Evolutionary conservation across 2,329 filamentous ascomycete species (phyloP).

Genomic region (Penicillium verrucosum): DNA sequence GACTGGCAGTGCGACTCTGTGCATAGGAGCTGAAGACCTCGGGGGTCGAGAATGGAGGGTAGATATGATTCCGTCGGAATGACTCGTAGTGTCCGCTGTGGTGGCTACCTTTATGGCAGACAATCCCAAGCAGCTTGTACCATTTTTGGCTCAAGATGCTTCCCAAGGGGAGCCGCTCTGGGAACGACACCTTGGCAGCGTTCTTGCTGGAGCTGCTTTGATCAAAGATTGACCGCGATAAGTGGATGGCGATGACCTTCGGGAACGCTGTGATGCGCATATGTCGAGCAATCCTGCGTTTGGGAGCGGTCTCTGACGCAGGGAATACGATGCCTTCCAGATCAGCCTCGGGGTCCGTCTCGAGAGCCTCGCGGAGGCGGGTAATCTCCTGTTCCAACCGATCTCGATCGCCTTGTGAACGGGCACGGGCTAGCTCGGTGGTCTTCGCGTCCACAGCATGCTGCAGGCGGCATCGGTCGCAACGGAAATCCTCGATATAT

Average conservation of each 20-base stretch:
- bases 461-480: slow-evolving; percentile 84
- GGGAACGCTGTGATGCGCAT: slow-evolving; percentile 85
- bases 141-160: slow-evolving; percentile 71
- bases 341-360: slow-evolving; percentile 75
- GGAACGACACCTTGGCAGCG: slow-evolving; percentile 87
- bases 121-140: slow-evolving; percentile 81
- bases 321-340: slow-evolving; percentile 72
- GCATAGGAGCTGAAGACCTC: slow-evolving; percentile 73
- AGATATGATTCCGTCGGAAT: slow-evolving; percentile 79
- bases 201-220: slow-evolving; percentile 82
- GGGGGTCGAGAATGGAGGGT: slow-evolving; percentile 76
- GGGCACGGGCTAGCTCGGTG: slow-evolving; percentile 56
- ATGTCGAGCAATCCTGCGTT: slow-evolving; percentile 79
- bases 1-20: slow-evolving; percentile 58
- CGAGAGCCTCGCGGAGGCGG: slow-evolving; percentile 66
- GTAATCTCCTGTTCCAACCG: slow-evolving; percentile 58
- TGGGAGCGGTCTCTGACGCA: slow-evolving; percentile 69
- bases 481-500: slow-evolving; percentile 94
- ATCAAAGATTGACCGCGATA: slow-evolving; percentile 91
- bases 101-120: slow-evolving; percentile 93
- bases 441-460: slow-evolving; percentile 68
- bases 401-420: slow-evolving; percentile 51
- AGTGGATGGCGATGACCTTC: slow-evolving; percentile 83
- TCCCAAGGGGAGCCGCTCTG: slow-evolving; percentile 79
- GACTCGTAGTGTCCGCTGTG: slow-evolving; percentile 97